These are phyloP conservation scores for Ceratocystis harringtonii DNA, from an alignment of 2,329 filamentous ascomycete genomes.

Conservation along the genomic window DNA sequence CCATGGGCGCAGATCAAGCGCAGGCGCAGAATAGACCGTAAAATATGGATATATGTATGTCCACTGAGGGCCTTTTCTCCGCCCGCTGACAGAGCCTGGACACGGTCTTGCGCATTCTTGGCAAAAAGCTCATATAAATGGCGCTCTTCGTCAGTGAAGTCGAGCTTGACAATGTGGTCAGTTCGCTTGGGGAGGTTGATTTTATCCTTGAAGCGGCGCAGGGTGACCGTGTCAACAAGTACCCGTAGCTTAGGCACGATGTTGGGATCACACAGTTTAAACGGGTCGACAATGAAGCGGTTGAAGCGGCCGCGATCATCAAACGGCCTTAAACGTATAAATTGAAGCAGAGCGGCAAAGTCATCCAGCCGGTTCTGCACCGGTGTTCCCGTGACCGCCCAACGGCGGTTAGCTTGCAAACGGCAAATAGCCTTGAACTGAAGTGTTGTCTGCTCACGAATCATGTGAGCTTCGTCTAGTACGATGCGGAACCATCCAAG, in stretches of 20 bases:
- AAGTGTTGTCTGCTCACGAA: constrained; percentile 67
- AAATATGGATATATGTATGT: constrained; percentile 81
- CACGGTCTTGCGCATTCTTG: constrained; percentile 62
- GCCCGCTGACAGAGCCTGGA: constrained; percentile 52
- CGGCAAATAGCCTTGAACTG: constrained; percentile 75
- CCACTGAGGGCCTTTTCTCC: constrained; percentile 55
- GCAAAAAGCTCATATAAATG: constrained; percentile 74
- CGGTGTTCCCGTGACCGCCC: constrained; percentile 94
- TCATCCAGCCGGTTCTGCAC: constrained; percentile 91
- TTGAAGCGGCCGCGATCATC: constrained; percentile 62
- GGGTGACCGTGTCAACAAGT: constrained; percentile 84
- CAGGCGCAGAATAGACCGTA: constrained; percentile 79
- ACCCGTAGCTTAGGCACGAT: constrained; percentile 75
- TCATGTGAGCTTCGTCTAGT: constrained; percentile 87
- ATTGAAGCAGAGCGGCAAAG: constrained; percentile 70
- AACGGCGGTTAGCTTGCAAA: constrained; percentile 65
- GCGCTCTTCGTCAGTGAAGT: constrained; percentile 62
- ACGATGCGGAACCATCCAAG: constrained; percentile 90
- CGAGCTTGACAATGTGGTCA: constrained; percentile 57
- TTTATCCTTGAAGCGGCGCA: constrained; percentile 81
- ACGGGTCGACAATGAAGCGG: constrained; percentile 66
- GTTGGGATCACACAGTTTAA: constrained; percentile 72
- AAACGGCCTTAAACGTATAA: constrained; percentile 73
- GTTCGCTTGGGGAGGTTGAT: constrained; percentile 64
- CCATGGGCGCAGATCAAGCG: constrained; percentile 87